A percentile compares a stretch with the other conserved stretches of the same genome.
Evolutionary conservation across 768 basidiomycete genomes (phyloP).

Genomic region (Lactifluus subvellereus): DNA sequence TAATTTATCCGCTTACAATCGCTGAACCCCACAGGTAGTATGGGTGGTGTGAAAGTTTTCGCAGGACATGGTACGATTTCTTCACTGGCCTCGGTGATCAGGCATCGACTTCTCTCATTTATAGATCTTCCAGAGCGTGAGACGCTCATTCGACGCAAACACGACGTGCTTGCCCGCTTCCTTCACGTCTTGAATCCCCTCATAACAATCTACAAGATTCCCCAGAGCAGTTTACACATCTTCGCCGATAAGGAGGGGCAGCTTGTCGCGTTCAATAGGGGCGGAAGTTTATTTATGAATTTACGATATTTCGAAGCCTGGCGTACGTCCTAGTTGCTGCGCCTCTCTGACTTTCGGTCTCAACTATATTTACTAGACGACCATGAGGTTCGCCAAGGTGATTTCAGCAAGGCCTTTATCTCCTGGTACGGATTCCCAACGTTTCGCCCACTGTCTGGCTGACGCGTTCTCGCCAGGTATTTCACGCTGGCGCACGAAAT

Average conservation of each 20-base stretch:
- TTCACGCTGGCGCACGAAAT: slow-evolving; percentile 91
- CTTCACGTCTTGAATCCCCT: slow-evolving; percentile 63
- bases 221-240: slow-evolving; percentile 69
- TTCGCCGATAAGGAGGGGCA: slow-evolving; percentile 80
- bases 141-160: slow-evolving; percentile 46
- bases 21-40: background rate
- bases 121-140: slow-evolving; percentile 53
- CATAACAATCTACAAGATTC: slow-evolving; percentile 65
- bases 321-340: slow-evolving; percentile 53
- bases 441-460: background rate
- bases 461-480: slow-evolving; percentile 47
- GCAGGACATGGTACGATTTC: slow-evolving; percentile 17
- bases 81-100: background rate
- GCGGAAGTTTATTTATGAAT: slow-evolving; percentile 84
- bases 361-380: slow-evolving; percentile 50
- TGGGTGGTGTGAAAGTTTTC: background rate
- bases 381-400: slow-evolving; percentile 49
- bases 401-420: slow-evolving; percentile 58
- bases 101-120: background rate
- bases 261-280: slow-evolving; percentile 89
- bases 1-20: background rate
- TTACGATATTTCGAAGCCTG: slow-evolving; percentile 78
- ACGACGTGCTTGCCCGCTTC: slow-evolving; percentile 63
- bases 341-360: background rate
- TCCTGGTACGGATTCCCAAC: slow-evolving; percentile 53